Evolutionary conservation across 116 monocot genomes (phyloP).

Genomic region (Trichopus zeylanicus): DNA sequence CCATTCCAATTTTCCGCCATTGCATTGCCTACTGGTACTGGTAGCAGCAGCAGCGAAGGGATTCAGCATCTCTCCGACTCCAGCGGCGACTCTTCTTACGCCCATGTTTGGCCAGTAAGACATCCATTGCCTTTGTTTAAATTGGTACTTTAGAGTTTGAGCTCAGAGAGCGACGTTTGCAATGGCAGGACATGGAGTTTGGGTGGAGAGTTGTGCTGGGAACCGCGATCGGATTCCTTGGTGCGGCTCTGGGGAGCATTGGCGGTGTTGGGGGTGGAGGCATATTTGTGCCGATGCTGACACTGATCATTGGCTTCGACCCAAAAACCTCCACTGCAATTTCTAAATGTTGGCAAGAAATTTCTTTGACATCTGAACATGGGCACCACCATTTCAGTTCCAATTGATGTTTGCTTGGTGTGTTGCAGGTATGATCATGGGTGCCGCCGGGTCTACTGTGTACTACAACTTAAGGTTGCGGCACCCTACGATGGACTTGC

Average conservation of each 20-base stretch:
- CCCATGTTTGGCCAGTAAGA: slow-evolving; percentile 47
- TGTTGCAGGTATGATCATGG: slow-evolving; percentile 4
- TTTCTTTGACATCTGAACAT: too few species aligned
- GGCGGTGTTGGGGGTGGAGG: slow-evolving; percentile 61
- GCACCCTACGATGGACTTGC: not conserved
- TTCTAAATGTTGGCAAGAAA: slow-evolving; percentile 54
- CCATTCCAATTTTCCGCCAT: not conserved
- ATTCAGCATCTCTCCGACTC: not conserved
- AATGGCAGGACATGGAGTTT: slow-evolving; percentile 49
- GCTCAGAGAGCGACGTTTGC: too few species aligned
- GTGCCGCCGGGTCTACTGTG: not conserved
- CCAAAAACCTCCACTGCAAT: slow-evolving; percentile 51
- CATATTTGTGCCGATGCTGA: slow-evolving; percentile 62
- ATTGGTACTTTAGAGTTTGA: too few species aligned
- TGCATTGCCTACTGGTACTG: not conserved
- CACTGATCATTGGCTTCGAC: slow-evolving; percentile 48
- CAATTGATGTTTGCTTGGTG: too few species aligned
- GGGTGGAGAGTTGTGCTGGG: slow-evolving; percentile 48
- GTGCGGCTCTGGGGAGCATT: slow-evolving; percentile 48
- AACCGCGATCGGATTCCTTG: slow-evolving; percentile 36
- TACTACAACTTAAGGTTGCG: not conserved
- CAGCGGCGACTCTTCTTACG: slow-evolving; percentile 18
- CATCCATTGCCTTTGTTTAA: not conserved
- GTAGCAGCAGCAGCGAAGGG: not conserved
- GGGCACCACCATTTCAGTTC: too few species aligned